Evolutionary conservation across 2,329 filamentous ascomycete genomes (phyloP).

Genomic region (Amauroascus niger): DNA sequence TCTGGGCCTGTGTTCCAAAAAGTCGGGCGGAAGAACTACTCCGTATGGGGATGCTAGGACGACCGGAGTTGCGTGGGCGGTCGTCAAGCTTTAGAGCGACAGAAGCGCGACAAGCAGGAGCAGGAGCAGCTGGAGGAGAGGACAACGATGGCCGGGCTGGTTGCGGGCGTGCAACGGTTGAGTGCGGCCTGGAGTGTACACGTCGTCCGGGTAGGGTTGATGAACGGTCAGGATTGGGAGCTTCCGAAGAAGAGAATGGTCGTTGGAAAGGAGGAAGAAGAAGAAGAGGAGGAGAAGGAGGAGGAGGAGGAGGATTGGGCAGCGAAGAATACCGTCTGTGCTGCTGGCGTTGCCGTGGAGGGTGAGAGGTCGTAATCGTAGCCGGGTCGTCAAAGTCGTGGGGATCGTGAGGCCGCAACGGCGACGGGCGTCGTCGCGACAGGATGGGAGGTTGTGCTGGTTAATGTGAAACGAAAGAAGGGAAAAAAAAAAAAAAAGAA

Average conservation of each 20-base stretch:
- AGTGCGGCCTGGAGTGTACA: background rate
- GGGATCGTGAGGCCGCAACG: slow-evolving; percentile 42
- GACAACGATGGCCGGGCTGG: no score
- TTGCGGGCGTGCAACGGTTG: background rate
- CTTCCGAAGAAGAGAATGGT: background rate
- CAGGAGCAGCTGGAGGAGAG: background rate
- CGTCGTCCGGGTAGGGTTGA: background rate
- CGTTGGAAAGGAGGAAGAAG: no score
- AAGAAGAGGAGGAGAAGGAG: no score
- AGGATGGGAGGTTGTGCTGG: slow-evolving; percentile 21
- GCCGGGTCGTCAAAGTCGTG: slow-evolving; percentile 45
- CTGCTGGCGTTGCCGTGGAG: slow-evolving; percentile 40
- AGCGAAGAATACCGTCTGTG: slow-evolving; percentile 27
- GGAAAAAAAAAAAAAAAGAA: background rate
- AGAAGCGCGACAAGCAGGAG: background rate
- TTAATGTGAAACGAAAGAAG: slow-evolving; percentile 19
- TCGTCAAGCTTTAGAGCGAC: background rate
- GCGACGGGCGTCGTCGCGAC: slow-evolving; percentile 35
- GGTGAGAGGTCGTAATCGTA: slow-evolving; percentile 34
- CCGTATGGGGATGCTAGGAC: no score
- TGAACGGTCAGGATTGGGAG: background rate
- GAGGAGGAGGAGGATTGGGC: slow-evolving; percentile 35
- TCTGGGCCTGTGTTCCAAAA: slow-evolving; percentile 24
- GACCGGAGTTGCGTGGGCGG: background rate
- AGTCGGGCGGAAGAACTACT: slow-evolving; percentile 1